Conservation (phyloP, 2,329 filamentous ascomycete genomes). For the Scorias spongiosa region DNA sequence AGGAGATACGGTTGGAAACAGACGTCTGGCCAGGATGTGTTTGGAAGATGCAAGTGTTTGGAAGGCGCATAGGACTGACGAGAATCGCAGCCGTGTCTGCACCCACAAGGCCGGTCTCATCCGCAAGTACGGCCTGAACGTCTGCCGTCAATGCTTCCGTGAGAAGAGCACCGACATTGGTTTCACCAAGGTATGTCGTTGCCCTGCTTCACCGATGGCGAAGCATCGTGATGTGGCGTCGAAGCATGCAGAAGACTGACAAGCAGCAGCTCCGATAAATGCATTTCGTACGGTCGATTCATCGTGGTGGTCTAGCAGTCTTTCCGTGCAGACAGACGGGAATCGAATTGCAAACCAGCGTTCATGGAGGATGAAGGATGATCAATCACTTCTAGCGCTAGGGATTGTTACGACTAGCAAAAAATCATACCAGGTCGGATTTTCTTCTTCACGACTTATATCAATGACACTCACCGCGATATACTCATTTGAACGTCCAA, state of each 20-base stretch:
- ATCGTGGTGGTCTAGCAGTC: constrained; percentile 3
- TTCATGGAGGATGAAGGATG: constrained; percentile 3
- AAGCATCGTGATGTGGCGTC: not conserved
- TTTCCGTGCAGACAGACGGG: constrained; percentile 2
- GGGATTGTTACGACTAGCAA: constrained; percentile 3
- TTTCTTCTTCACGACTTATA: not conserved
- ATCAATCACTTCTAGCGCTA: constrained; percentile 4
- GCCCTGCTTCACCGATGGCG: not conserved
- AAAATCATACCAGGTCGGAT: constrained; percentile 1
- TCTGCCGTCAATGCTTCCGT: constrained; percentile 58
- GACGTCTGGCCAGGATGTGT: constrained; percentile 1
- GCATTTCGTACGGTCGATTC: constrained; percentile 3
- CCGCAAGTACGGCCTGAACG: constrained; percentile 97
- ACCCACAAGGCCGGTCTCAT: constrained; percentile 97
- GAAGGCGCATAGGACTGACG: constrained; percentile 14
- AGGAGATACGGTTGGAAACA: constrained; percentile 1
- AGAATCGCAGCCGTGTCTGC: constrained; percentile 53
- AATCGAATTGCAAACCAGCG: not conserved
- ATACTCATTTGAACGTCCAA: too few species aligned
- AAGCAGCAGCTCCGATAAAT: constrained; percentile 19
- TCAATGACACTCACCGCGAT: too few species aligned
- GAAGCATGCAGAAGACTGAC: constrained; percentile 4
- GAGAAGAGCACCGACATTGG: constrained; percentile 54
- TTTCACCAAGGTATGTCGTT: constrained; percentile 46
- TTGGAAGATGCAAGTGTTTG: constrained; percentile 3